Evolutionary conservation across 2,329 filamentous ascomycete species (phyloP), one percentile per base, ranked within the genome.

Genomic region (Exophiala spinifera): DNA sequence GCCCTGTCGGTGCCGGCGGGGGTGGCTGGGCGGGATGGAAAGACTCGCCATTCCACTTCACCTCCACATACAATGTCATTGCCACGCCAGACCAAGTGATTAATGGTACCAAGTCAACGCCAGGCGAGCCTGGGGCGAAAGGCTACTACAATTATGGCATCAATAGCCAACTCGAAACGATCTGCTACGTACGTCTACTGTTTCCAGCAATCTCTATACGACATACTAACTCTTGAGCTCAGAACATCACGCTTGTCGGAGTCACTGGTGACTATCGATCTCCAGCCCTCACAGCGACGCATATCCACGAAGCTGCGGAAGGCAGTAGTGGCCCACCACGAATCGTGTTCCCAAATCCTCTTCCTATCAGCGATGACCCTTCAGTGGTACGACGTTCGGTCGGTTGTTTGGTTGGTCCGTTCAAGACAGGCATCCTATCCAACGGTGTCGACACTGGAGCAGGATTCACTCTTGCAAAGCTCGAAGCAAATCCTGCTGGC

Each of bases 141-240:
- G 79, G 79, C 17, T 67, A 74, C 55, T 82, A 76, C 73, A 74
- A 76, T 62, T 78, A 76, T 61, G 79, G 77, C 57, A 74, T 83
- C 68, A 81, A 81, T 70, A 69, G 72, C 23, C 61, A 69, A 19
- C 67, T 72, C 28, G 67, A 76, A 49, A 61, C 70, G 49, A 75
- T 76, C 58, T 76, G 73, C 69, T 75, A 55, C 34, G 63, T 66
- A 57, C 5, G 59, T 46, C n/a, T 25, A 5, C 8, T 25, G 39
- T 19, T 19, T 47, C 36, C 20, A 15, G n/a, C 42, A 20, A 17
- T 23, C 39, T 19, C 4, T 23, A 10, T n/a, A 34, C 13, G 19
- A n/a, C n/a, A n/a, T 23, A 17, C 1, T 44, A 51, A 64, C 46
- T 14, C 7, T n/a, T n/a, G n/a, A 19, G 6, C 6, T 6, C 10